Conservation (phyloP, 1,284 basidiomycete genomes). For the Marasmius sp. region DNA sequence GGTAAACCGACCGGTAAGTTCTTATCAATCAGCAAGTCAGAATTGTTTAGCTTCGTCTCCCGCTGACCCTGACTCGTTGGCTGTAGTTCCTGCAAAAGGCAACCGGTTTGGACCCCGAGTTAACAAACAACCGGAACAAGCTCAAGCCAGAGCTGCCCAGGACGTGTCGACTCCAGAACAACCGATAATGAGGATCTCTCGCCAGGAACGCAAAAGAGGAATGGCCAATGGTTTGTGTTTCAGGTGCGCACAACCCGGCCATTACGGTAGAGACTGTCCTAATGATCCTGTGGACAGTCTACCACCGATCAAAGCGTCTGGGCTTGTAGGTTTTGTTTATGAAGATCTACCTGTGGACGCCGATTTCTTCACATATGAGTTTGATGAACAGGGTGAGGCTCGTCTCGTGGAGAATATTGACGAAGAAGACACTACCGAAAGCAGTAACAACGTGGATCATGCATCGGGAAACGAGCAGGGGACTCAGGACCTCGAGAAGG, state of each 20-base stretch:
- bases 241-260: not conserved
- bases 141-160: not conserved
- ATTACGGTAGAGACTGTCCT: not conserved
- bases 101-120: not conserved
- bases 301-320: not conserved
- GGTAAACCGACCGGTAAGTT: not conserved
- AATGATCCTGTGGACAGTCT: not conserved
- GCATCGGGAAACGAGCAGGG: conserved; percentile 1
- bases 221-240: not conserved
- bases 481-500: not conserved
- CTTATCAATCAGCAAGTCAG: not conserved
- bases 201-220: not conserved
- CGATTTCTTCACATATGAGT: not conserved
- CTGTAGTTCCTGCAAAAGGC: not conserved
- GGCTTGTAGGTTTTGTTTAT: not conserved
- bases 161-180: not conserved
- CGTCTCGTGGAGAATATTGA: not conserved
- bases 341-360: not conserved
- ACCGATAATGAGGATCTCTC: not conserved
- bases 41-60: not conserved
- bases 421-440: not conserved
- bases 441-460: not conserved
- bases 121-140: not conserved
- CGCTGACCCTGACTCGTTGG: not conserved
- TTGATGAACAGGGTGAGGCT: not conserved